A percentile compares a stretch with the other conserved stretches of the same genome.
Conservation (phyloP, 805 yeast genomes). For the Ogataea corticis region DNA sequence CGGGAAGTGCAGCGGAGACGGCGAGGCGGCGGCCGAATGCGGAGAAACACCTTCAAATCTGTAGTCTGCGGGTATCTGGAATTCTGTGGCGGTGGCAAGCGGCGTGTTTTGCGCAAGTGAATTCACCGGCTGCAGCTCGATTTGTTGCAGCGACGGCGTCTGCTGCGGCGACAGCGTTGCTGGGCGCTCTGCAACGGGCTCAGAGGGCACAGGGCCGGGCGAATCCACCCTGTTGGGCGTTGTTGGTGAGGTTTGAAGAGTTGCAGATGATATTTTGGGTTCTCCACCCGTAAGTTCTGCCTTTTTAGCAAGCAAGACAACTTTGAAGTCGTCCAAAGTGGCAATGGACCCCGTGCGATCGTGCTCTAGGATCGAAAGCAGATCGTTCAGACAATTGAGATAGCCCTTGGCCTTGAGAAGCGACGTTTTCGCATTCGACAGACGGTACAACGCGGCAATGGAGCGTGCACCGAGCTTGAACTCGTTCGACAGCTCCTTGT, state of each 20-base stretch:
- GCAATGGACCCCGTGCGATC: slow-evolving; percentile 17
- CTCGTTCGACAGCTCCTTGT: slow-evolving; percentile 56
- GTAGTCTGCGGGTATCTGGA: slow-evolving; percentile 17
- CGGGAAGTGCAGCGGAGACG: slow-evolving; percentile 31
- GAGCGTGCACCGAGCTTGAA: slow-evolving; percentile 72
- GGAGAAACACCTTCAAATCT: slow-evolving; percentile 14
- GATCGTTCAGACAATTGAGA: slow-evolving; percentile 59
- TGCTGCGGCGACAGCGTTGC: slow-evolving; percentile 5
- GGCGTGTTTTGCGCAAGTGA: neutral
- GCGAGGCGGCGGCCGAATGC: slow-evolving; percentile 5
- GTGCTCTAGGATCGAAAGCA: slow-evolving; percentile 31
- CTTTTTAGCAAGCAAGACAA: slow-evolving; percentile 36
- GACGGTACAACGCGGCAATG: slow-evolving; percentile 64
- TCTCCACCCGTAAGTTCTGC: slow-evolving; percentile 22
- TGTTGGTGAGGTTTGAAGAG: neutral
- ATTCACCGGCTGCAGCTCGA: no score
- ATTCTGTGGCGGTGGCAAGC: neutral
- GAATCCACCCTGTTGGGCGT: neutral
- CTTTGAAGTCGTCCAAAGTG: slow-evolving; percentile 39
- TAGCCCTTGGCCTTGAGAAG: slow-evolving; percentile 58
- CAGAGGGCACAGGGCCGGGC: no score
- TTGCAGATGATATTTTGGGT: neutral
- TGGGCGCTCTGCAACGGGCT: neutral
- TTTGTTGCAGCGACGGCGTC: slow-evolving; percentile 1
- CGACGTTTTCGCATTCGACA: slow-evolving; percentile 54